Base-by-base conservation (phyloP, 495 filamentous ascomycete genomes). In the Podospora didyma region DNA sequence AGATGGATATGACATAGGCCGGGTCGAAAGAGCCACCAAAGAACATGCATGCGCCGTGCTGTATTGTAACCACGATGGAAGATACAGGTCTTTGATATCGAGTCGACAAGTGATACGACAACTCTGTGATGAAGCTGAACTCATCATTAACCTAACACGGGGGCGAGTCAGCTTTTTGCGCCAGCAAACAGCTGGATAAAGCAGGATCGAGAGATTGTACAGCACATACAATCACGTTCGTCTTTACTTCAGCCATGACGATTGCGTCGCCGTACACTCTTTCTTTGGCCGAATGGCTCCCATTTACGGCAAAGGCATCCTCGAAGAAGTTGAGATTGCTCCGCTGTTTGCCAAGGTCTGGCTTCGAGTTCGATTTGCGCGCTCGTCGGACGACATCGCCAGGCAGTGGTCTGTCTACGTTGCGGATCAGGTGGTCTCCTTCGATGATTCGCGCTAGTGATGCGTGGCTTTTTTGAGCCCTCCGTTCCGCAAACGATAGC, bases 1-100 rank as follows among this genome's bases (percentile, higher is more conserved):
- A 86, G 37, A 97, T 82, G 51, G 88, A 89, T 60, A 96, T 72
- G 45, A 86, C 77, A 61, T 96, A 97, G 16, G 89, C 87, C 2
- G 88, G 87, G n/a, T 89, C 83, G 50, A 88, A 85, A 22, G 82
- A 81, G 39, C 82, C 87, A 4, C 83, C 89, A 57, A 92, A 87
- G 39, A 88, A 68, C 64, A 96, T 78, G 62, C 83, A 88, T n/a
- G 79, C 77, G n/a, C 87, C 83, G 55, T 92, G 87, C 23, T 86
- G 78, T 14, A 96, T 64, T 1, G 79, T 85, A 26, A 96, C 80
- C 62, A 88, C 77, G 44, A 96, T 86, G 12, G 79, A 85, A 1
- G 83, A 80, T 24, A 89, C 83, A 2, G 89, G 81, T 23, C 86
- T 79, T 39, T 87, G 82, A 65, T 88, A 96, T 22, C 90, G 80